Percentiles rank a stretch among this genome's conserved stretches.
Conservation (phyloP, 192 early-diverging fungal species). For the Umbelopsis sp. region DNA sequence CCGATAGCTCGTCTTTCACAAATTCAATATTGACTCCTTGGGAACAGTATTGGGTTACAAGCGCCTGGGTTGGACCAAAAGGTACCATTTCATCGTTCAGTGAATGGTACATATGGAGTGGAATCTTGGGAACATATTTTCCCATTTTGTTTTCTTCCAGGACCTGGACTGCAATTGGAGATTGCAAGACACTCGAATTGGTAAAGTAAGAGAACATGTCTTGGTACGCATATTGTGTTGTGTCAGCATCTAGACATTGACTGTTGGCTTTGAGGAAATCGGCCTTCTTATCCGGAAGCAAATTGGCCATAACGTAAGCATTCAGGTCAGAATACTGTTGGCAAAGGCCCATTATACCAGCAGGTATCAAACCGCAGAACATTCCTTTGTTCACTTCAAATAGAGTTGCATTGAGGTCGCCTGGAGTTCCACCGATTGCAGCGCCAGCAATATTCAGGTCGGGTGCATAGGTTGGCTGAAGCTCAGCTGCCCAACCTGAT, state of each 20-base stretch:
- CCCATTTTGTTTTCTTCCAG: constrained; percentile 14
- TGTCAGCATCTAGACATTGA: constrained; percentile 9
- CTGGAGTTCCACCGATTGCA: constrained; percentile 25
- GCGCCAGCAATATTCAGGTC: constrained; percentile 23
- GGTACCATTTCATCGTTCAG: constrained; percentile 25
- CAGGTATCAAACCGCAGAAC: constrained; percentile 14
- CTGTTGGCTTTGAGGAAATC: constrained; percentile 10
- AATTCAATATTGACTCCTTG: constrained; percentile 26
- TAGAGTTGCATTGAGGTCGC: constrained; percentile 21
- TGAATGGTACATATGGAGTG: constrained; percentile 24
- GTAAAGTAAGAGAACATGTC: constrained; percentile 21
- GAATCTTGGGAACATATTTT: constrained; percentile 20
- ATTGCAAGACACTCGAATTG: background rate
- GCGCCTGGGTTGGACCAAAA: background rate
- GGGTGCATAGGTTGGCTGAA: constrained; percentile 25
- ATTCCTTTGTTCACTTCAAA: constrained; percentile 9
- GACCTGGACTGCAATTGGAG: background rate
- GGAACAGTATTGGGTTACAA: constrained; percentile 3
- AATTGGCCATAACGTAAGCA: background rate
- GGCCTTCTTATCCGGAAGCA: constrained; percentile 18
- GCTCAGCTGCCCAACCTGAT: constrained; percentile 16
- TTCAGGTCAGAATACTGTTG: constrained; percentile 23
- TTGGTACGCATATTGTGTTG: constrained; percentile 12
- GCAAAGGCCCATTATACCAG: constrained; percentile 22
- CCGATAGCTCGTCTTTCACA: constrained; percentile 17